Evolutionary conservation across 768 basidiomycete genomes (phyloP), one percentile per base, ranked within the genome.

Genomic region (Lentinula detonsa): DNA sequence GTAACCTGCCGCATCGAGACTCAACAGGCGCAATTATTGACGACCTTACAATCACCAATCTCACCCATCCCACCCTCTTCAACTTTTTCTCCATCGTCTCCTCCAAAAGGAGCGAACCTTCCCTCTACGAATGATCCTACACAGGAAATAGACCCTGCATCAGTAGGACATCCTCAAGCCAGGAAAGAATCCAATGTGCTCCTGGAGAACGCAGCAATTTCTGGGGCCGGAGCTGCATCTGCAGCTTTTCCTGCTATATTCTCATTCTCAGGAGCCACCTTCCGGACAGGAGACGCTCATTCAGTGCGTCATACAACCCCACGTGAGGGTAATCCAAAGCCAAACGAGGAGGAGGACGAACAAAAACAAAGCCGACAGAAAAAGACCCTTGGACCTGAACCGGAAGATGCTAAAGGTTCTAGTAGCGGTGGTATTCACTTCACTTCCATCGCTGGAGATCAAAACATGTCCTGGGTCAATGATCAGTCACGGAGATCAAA

Each of bases 221-320:
- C 37, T 39, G 28, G 16, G 5, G n/a, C 53, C 35, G n/a, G 31
- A 57, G 9, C 39, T 42, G 56, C 23, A 15, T 39, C 45, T 28
- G 56, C 46, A 40, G 56, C 56, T n/a, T 59, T 59, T n/a, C 57
- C 57, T 45, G 46, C 33, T 28, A 35, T 59, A n/a, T 59, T 59
- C 31, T 46, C 57, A 35, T 46, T 46, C 46, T 34, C 57, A 5
- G 55, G 55, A 16, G 55, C 55, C 13, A 56, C 55, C 4, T 31
- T 56, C 5, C 37, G 23, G 28, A 51, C 50, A 28, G 50, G 50
- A n/a, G 50, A 31, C n/a, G n/a, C 50, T 18, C 8, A 23, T 10
- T 2, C 5, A 48, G 46, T 48, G 1, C 46, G 21, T 5, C 21
- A 21, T n/a, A 18, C 46, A 48, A 5, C 2, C 4, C 46, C 18